phyloP scores from a whole-genome alignment of 805 yeast genomes.

The Teunomyces aglyptinius region DNA sequence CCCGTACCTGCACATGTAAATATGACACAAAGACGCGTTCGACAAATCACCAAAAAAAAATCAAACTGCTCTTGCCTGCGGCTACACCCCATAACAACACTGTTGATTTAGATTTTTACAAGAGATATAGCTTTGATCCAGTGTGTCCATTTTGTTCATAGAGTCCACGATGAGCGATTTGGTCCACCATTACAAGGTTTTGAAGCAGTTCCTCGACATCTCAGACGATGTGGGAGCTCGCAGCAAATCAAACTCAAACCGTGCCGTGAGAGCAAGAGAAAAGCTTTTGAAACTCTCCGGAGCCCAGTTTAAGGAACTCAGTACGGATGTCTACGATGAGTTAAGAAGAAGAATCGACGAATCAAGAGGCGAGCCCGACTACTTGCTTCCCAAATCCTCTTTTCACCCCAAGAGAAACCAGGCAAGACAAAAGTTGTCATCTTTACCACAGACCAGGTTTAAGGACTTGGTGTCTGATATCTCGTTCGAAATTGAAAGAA shows the following conservation, averaged over 20 bases:
- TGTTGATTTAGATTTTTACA: not conserved
- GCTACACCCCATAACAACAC: slow-evolving; percentile 1
- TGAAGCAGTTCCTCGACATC: slow-evolving; percentile 49
- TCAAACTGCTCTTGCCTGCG: not conserved
- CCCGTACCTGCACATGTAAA: not conserved
- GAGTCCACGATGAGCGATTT: slow-evolving; percentile 22
- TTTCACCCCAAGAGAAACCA: slow-evolving; percentile 95
- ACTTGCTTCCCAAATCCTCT: slow-evolving; percentile 62
- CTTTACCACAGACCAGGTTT: slow-evolving; percentile 77
- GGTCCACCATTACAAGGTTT: slow-evolving; percentile 47
- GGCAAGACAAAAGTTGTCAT: slow-evolving; percentile 88
- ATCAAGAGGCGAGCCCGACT: slow-evolving; percentile 56
- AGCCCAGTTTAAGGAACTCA: slow-evolving; percentile 82
- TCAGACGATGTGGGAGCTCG: slow-evolving; percentile 46
- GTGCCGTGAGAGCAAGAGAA: slow-evolving; percentile 82
- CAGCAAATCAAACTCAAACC: slow-evolving; percentile 41
- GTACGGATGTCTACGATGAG: slow-evolving; percentile 95
- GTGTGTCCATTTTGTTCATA: not conserved
- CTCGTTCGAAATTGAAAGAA: slow-evolving; percentile 77
- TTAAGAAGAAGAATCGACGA: slow-evolving; percentile 72
- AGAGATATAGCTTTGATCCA: not conserved
- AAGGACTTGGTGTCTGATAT: slow-evolving; percentile 90
- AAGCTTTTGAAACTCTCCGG: slow-evolving; percentile 77
- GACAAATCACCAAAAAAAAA: slow-evolving; percentile 1
- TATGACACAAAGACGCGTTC: slow-evolving; percentile 3